Conservation (phyloP, 352 stramenopile species). For the Elongisporangium prolatum region DNA sequence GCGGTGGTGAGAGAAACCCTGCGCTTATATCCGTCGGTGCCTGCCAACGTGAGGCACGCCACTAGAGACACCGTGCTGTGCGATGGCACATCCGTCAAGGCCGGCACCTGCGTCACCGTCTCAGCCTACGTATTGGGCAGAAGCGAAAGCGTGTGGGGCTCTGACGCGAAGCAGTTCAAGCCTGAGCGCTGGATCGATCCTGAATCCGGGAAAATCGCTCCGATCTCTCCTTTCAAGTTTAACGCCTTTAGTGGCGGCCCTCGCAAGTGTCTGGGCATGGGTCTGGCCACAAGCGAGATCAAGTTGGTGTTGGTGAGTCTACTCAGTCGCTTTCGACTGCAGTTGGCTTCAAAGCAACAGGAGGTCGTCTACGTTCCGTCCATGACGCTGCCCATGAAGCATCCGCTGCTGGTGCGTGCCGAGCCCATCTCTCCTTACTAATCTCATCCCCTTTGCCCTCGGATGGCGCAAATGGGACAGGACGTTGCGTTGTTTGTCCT, state of each 20-base stretch:
- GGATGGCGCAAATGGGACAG: neutral
- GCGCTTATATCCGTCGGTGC: conserved; percentile 56
- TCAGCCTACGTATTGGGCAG: conserved; percentile 44
- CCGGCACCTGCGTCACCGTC: conserved; percentile 7
- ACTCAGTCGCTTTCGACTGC: conserved; percentile 42
- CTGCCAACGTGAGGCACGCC: conserved; percentile 43
- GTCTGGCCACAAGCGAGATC: conserved; percentile 56
- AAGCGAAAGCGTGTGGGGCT: conserved; percentile 39
- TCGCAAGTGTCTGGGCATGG: conserved; percentile 53
- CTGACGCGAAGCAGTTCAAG: conserved; percentile 33
- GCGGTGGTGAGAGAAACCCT: conserved; percentile 62
- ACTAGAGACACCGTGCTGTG: conserved; percentile 27
- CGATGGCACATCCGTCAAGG: conserved; percentile 41
- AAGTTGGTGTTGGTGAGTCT: conserved; percentile 49
- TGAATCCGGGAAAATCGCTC: conserved; percentile 19
- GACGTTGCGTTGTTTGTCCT: neutral
- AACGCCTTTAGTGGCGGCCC: conserved; percentile 48
- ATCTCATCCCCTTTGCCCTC: neutral
- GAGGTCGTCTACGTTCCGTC: conserved; percentile 45
- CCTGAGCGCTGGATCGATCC: conserved; percentile 56
- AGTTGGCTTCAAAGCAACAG: conserved; percentile 35
- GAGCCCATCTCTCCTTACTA: neutral
- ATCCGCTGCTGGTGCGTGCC: conserved; percentile 10
- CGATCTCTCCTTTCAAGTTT: conserved; percentile 43
- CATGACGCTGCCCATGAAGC: conserved; percentile 35